phyloP scores from a whole-genome alignment of 352 stramenopile genomes.

The Phytophthora chlamydospora region DNA sequence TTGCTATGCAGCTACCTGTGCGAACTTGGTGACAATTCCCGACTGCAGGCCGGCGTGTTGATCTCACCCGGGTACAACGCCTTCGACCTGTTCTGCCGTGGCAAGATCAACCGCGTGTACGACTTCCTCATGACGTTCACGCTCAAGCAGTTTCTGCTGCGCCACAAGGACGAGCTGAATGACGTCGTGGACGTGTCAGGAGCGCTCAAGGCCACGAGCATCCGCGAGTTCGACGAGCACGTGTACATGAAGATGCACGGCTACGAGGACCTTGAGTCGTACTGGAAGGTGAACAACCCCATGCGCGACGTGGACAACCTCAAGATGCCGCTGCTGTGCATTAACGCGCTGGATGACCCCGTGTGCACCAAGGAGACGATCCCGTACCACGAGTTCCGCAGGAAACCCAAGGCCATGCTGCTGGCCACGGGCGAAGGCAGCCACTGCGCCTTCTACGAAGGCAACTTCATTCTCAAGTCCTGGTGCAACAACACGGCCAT shows the following conservation, averaged over 20 bases:
- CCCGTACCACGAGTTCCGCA: conserved; percentile 58
- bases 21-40: conserved; percentile 57
- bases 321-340: conserved; percentile 62
- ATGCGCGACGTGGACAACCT: conserved; percentile 69
- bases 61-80: conserved; percentile 83
- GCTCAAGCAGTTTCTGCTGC: conserved; percentile 70
- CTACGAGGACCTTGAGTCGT: conserved; percentile 64
- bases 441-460: conserved; percentile 83
- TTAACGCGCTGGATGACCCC: conserved; percentile 81
- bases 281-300: conserved; percentile 80
- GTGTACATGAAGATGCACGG: conserved; percentile 87
- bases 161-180: conserved; percentile 49
- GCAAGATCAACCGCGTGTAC: conserved; percentile 74
- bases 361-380: conserved; percentile 83
- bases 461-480: conserved; percentile 59
- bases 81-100: conserved; percentile 73
- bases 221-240: conserved; percentile 75
- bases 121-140: conserved; percentile 81
- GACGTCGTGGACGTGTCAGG: conserved; percentile 53
- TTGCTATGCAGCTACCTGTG: conserved; percentile 78
- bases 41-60: conserved; percentile 61
- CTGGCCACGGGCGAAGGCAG: conserved; percentile 61
- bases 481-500: conserved; percentile 69
- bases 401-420: conserved; percentile 61
- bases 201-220: conserved; percentile 56